phyloP scores from a whole-genome alignment of 2,329 filamentous ascomycete species.

The Colletotrichum cuscutae region DNA sequence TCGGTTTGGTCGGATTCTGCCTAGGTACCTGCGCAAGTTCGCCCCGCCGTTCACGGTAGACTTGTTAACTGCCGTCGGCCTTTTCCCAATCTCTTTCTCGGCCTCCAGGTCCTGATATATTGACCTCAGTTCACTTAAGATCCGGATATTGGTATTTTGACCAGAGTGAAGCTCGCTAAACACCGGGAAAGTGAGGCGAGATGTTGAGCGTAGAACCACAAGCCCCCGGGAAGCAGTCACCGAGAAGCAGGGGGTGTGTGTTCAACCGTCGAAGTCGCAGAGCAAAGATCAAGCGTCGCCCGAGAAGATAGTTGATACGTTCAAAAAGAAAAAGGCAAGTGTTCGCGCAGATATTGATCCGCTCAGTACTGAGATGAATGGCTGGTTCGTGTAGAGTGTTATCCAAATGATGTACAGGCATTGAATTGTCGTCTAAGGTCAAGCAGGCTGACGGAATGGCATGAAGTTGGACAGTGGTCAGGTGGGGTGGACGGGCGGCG shows the following conservation, averaged over 20 bases:
- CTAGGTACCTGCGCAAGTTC: background rate
- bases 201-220: background rate
- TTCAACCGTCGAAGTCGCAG: background rate
- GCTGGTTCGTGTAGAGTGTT: background rate
- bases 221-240: background rate
- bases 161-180: background rate
- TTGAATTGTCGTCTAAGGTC: background rate
- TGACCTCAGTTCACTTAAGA: background rate
- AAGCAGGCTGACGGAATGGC: slow-evolving; percentile 9
- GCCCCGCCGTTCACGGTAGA: background rate
- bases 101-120: background rate
- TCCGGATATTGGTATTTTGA: background rate
- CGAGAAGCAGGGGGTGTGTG: background rate
- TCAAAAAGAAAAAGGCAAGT: background rate
- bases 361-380: slow-evolving; percentile 2
- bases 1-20: background rate
- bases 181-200: background rate
- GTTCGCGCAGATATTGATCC: background rate
- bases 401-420: background rate
- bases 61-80: background rate
- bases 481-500: background rate
- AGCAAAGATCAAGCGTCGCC: background rate
- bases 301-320: background rate
- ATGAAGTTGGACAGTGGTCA: background rate
- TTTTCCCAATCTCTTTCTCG: background rate